These are phyloP conservation scores for Corrigiola litoralis DNA, from an alignment of 179 eudicot genomes.

Conservation along the genomic window DNA sequence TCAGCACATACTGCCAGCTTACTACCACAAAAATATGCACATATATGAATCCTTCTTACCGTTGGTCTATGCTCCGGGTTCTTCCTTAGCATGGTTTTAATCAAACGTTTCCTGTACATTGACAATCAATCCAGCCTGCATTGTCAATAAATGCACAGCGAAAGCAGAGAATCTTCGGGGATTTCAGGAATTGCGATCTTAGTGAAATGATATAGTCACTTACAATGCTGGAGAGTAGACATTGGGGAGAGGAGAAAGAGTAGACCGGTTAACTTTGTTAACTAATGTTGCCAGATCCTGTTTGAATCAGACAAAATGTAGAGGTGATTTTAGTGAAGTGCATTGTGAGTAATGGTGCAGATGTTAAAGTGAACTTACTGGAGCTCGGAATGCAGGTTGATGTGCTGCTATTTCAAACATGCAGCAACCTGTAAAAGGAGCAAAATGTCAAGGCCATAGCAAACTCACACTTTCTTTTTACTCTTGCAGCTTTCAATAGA, in stretches of 20 bases:
- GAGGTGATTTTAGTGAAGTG: neutral
- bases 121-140: neutral
- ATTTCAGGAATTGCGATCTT: neutral
- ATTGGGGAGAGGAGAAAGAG: slow-evolving; percentile 83
- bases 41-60: neutral
- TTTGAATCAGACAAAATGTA: slow-evolving; percentile 1
- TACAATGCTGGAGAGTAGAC: slow-evolving; percentile 64
- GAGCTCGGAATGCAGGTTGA: slow-evolving; percentile 80
- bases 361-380: slow-evolving; percentile 42
- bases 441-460: neutral
- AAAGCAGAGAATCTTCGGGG: neutral
- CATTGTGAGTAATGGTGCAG: neutral
- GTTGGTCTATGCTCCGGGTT: slow-evolving; percentile 94
- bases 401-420: slow-evolving; percentile 94
- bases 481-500: too few relatives aligned
- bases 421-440: slow-evolving; percentile 55
- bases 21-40: neutral
- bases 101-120: slow-evolving; percentile 68
- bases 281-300: slow-evolving; percentile 85
- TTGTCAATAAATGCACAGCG: neutral
- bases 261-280: slow-evolving; percentile 69
- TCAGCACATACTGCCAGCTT: neutral
- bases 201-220: slow-evolving; percentile 23
- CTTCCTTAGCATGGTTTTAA: slow-evolving; percentile 87
- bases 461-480: neutral